A percentile compares a stretch with the other conserved stretches of the same genome.
These are phyloP conservation scores for Cardamine resedifolia DNA, from an alignment of 345 rosid species.

Conservation along the genomic window DNA sequence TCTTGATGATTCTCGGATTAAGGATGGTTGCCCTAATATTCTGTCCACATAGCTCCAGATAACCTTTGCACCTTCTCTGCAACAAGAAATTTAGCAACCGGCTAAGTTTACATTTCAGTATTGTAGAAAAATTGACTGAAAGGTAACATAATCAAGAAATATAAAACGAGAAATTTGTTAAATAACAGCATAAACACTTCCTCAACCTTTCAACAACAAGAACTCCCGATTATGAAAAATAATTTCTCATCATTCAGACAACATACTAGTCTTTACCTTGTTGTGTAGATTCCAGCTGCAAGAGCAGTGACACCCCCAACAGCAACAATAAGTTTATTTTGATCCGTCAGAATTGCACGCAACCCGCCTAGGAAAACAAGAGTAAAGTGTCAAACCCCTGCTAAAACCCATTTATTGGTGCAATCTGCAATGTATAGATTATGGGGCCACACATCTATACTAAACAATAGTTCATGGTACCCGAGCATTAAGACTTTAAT, in stretches of 20 bases:
- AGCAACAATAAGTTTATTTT: conserved; percentile 87
- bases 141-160: conserved; percentile 4
- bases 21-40: conserved; percentile 94
- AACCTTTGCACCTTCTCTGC: conserved; percentile 97
- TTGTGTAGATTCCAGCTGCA: conserved; percentile 95
- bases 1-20: conserved; percentile 92
- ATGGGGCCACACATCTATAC: background rate
- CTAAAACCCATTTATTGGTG: background rate
- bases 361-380: conserved; percentile 67
- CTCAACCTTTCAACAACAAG: conserved; percentile 7
- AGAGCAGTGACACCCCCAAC: conserved; percentile 98
- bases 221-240: background rate
- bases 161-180: conserved; percentile 12
- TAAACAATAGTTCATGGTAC: background rate
- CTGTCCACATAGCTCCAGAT: conserved; percentile 99
- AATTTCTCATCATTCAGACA: background rate
- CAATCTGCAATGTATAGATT: conserved; percentile 15
- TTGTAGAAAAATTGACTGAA: background rate
- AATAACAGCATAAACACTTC: background rate
- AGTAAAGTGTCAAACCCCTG: conserved; percentile 23
- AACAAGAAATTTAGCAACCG: conserved; percentile 19
- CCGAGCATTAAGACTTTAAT: background rate
- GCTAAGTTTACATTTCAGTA: background rate
- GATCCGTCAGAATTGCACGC: conserved; percentile 91
- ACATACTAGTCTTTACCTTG: conserved; percentile 55